Evolutionary conservation across 2,329 filamentous ascomycete species (phyloP).

Genomic region (Huntiella bhutanensis): DNA sequence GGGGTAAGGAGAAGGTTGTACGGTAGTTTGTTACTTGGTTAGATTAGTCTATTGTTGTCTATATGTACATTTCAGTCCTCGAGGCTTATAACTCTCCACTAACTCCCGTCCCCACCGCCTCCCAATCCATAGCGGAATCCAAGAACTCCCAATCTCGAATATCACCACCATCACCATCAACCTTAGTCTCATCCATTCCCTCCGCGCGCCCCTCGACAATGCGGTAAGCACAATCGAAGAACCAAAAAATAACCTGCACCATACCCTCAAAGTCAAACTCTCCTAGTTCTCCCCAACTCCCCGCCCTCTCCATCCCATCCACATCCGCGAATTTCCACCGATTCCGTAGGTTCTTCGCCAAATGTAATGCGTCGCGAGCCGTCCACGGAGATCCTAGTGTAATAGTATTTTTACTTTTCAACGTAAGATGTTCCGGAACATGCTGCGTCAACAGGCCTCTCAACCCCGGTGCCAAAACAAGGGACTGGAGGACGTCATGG

Average conservation of each 20-base stretch:
- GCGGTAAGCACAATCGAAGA: conserved; percentile 37
- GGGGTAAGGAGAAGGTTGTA: conserved; percentile 6
- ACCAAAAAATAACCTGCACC: conserved; percentile 34
- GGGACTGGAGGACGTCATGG: conserved; percentile 45
- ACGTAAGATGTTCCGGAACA: not conserved
- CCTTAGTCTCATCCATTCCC: conserved; percentile 10
- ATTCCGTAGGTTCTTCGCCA: conserved; percentile 53
- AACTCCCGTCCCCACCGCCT: conserved; percentile 16
- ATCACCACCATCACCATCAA: conserved; percentile 18
- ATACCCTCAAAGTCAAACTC: conserved; percentile 45
- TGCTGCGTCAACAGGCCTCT: conserved; percentile 33
- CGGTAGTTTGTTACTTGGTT: conserved; percentile 2
- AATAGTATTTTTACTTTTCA: not conserved
- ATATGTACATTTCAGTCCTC: not conserved
- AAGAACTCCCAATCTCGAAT: conserved; percentile 30
- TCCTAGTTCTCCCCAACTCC: conserved; percentile 24
- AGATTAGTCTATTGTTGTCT: not conserved
- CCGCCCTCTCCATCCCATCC: conserved; percentile 14
- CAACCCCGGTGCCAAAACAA: conserved; percentile 27
- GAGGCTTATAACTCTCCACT: not conserved
- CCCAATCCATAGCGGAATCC: conserved; percentile 42
- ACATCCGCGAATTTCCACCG: conserved; percentile 51
- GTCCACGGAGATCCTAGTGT: not conserved
- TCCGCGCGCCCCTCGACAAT: not conserved
- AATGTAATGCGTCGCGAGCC: conserved; percentile 37